Evolutionary conservation across 768 basidiomycete genomes (phyloP), one percentile per base, ranked within the genome.

Genomic region (Trametes cinnabarina): DNA sequence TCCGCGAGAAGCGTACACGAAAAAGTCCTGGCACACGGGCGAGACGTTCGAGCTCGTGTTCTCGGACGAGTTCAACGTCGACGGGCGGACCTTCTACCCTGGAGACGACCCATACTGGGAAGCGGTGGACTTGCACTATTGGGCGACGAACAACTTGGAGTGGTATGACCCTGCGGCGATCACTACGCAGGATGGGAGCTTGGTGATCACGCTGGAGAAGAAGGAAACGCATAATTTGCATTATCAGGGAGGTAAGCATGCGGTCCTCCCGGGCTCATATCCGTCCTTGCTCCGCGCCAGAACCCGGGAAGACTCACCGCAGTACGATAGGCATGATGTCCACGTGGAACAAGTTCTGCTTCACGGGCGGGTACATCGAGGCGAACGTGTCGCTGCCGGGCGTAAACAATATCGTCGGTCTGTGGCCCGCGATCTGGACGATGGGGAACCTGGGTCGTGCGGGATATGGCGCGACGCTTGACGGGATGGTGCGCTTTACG

Each of bases 41-140:
- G 39, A 51, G 10, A 72, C 79, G 63, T 63, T 86, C 71, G 83
- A 86, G 55, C 79, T 96, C 12, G 85, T 93, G 3, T 94, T 92
- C 71, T 91, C 89, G 39, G 93, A 95, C 71, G 94, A 95, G 71
- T 95, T 95, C 73, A 86, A 95, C 57, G 75, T 74, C 8, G 85
- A 88, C 4, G 87, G 88, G 15, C 83, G 94, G 35, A 82, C 87
- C 0, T 94, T 94, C 70, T 92, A 88, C 70, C 86, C 86, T 47
- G 80, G 82, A 20, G 91, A 94, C 69, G 93, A 95, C 71, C 88
- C 92, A 7, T 94, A 87, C 69, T 92, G 91, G 91, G 90, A 92
- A 70, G 91, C 90, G 39, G 86, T 78, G 2, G 80, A 92, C 72
- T 77, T 92, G 46, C 87, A 92, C 68, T 92, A 91, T 64, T 92